A percentile compares a stretch with the other conserved stretches of the same genome.
These are phyloP conservation scores for Cercospora citrullina DNA, from an alignment of 2,329 filamentous ascomycete species.

Conservation along the genomic window DNA sequence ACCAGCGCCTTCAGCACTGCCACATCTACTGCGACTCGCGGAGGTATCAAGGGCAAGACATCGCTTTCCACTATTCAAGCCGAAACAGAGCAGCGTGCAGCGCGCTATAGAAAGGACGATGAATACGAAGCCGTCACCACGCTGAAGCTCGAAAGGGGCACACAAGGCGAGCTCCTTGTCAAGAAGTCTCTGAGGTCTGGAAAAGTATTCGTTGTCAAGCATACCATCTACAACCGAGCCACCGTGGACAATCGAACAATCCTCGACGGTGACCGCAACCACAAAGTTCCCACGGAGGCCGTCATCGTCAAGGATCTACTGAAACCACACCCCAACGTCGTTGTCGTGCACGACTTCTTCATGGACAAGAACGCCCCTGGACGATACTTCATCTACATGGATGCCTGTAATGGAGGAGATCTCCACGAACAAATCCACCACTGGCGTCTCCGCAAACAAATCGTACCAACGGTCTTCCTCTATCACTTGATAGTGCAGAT, in stretches of 20 bases:
- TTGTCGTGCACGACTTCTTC: background rate
- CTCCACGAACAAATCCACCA: constrained; percentile 11
- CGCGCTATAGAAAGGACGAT: background rate
- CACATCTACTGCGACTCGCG: background rate
- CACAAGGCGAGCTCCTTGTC: background rate
- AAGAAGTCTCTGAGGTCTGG: background rate
- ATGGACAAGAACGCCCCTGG: background rate
- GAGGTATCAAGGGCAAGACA: background rate
- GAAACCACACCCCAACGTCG: constrained; percentile 1
- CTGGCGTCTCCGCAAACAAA: background rate
- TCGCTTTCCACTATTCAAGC: background rate
- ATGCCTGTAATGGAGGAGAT: constrained; percentile 20
- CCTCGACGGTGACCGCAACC: background rate
- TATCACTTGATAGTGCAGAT: constrained; percentile 24
- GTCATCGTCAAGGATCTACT: background rate
- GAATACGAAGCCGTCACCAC: background rate
- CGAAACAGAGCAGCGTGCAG: background rate
- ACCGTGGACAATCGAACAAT: background rate
- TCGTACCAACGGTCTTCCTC: constrained; percentile 15
- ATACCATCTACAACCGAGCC: background rate
- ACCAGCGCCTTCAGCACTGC: background rate
- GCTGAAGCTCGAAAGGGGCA: background rate
- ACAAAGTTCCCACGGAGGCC: constrained; percentile 6
- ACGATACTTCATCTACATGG: constrained; percentile 3
- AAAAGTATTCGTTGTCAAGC: background rate